Evolutionary conservation across 2,329 filamentous ascomycete species (phyloP), one percentile per base, ranked within the genome.

Genomic region (Clathrospora elynae): DNA sequence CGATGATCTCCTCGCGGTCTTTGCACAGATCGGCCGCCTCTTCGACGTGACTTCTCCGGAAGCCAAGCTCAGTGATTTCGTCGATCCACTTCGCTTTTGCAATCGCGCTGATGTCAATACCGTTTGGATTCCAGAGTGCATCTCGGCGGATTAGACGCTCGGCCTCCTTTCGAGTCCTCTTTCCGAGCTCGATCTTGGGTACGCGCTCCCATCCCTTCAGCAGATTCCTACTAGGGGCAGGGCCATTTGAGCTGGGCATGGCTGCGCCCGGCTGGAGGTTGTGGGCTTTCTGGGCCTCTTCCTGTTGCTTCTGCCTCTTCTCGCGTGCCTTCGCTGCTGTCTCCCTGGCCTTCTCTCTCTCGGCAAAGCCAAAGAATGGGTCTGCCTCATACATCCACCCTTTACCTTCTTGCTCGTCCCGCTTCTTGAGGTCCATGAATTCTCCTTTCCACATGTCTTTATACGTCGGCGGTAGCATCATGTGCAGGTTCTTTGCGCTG

Each of bases 381-480:
- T 99, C 93, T 8, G 90, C 90, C 58, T 95, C 91, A 68, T 97
- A 99, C 81, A 95, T 85, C 87, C 91, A 96, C 0, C 76, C 86
- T 51, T 82, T 82, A 5, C 80, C 90, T 28, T 88, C 85, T 62
- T 85, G 87, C 34, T 89, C 76, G 59, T 96, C 92, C 56, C 84
- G 81, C 52, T 82, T 83, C 72, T 96, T 97, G 51, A 97, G 74
- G 3, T 83, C 80, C 50, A 87, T 82, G 56, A 99, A 96, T 44
- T 91, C 85, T 5, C 82, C 82, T 66, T 95, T 95, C 93, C 93
- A 99, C 28, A 96, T 75, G 53, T 88, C 83, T 63, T 86, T 87
- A 72, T 96, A 95, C 46, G 87, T 88, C 0, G 93, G 93, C 16
- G 93, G 93, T 53, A 99, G 78, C 74, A 91, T 92, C 76, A 90